These are phyloP conservation scores for Lagenidium giganteum DNA, from an alignment of 352 stramenopile genomes.

Conservation along the genomic window DNA sequence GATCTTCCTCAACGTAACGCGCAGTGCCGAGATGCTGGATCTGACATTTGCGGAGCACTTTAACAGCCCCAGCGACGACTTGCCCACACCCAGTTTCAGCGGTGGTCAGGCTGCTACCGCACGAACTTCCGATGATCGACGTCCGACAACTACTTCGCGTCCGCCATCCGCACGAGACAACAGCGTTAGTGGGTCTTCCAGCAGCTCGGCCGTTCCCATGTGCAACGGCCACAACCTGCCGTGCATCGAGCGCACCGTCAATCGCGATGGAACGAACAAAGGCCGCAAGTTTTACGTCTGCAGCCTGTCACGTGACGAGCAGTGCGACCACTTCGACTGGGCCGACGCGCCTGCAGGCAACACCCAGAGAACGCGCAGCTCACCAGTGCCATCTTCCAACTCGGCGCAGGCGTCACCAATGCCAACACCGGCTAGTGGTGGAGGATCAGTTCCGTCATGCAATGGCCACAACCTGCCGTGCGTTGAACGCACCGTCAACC, in stretches of 20 bases:
- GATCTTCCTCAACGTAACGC: slow-evolving; percentile 66
- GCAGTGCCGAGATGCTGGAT: slow-evolving; percentile 83
- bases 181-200: too few relatives aligned
- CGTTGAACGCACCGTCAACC: slow-evolving; percentile 42
- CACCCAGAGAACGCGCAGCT: too few relatives aligned
- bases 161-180: too few relatives aligned
- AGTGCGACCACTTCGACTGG: slow-evolving; percentile 70
- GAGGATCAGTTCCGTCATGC: slow-evolving; percentile 25
- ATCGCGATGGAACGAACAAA: slow-evolving; percentile 62
- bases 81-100: too few relatives aligned
- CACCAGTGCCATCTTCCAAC: too few relatives aligned
- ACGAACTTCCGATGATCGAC: too few relatives aligned
- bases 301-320: slow-evolving; percentile 36
- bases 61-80: slow-evolving; percentile 4
- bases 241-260: slow-evolving; percentile 58
- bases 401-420: too few relatives aligned
- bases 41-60: slow-evolving; percentile 92
- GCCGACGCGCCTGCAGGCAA: slow-evolving; percentile 40
- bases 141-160: too few relatives aligned
- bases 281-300: slow-evolving; percentile 62
- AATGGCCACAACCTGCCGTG: slow-evolving; percentile 42
- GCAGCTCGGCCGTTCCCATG: too few relatives aligned
- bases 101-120: too few relatives aligned
- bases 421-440: slow-evolving; percentile 12
- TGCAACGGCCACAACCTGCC: slow-evolving; percentile 57